These are phyloP conservation scores for Selaginella tamariscina DNA, from an alignment of 75 land plant species.

Conservation along the genomic window DNA sequence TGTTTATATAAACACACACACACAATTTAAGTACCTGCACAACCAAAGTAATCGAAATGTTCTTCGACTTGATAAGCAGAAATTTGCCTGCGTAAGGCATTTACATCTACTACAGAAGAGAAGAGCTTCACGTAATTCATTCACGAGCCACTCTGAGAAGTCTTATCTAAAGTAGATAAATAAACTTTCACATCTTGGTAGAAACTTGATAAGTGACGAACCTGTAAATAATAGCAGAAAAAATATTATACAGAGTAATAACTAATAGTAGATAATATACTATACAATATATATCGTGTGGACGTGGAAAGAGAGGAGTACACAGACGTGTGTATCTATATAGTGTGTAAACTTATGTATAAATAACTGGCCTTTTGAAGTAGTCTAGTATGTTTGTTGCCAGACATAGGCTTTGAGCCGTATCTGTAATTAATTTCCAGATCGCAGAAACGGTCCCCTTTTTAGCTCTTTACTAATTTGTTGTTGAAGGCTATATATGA, in stretches of 20 bases:
- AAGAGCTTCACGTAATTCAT: constrained; percentile 12
- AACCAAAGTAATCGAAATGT: constrained; percentile 34
- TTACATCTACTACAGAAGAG: constrained; percentile 15
- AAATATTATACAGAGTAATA: not conserved
- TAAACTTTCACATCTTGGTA: constrained; percentile 55
- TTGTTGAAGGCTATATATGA: constrained; percentile 40
- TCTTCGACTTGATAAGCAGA: constrained; percentile 53
- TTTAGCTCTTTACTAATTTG: constrained; percentile 23
- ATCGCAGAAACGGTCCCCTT: constrained; percentile 63
- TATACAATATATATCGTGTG: too few species aligned
- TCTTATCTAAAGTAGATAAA: constrained; percentile 23
- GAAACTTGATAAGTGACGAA: constrained; percentile 76
- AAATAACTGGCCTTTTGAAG: constrained; percentile 41
- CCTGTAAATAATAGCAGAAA: constrained; percentile 29
- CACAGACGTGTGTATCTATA: too few species aligned
- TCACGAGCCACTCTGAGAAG: constrained; percentile 9
- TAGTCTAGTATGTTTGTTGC: constrained; percentile 39
- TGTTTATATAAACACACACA: too few species aligned
- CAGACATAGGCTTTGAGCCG: constrained; percentile 29
- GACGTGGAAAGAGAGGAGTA: too few species aligned
- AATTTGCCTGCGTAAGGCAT: constrained; percentile 41
- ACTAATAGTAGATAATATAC: too few species aligned
- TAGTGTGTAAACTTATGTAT: too few species aligned
- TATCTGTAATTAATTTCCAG: constrained; percentile 53
- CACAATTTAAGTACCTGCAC: not conserved